Evolutionary conservation across 179 eudicot genomes (phyloP), one percentile per base, ranked within the genome.

Genomic region (Beta lomatogona): DNA sequence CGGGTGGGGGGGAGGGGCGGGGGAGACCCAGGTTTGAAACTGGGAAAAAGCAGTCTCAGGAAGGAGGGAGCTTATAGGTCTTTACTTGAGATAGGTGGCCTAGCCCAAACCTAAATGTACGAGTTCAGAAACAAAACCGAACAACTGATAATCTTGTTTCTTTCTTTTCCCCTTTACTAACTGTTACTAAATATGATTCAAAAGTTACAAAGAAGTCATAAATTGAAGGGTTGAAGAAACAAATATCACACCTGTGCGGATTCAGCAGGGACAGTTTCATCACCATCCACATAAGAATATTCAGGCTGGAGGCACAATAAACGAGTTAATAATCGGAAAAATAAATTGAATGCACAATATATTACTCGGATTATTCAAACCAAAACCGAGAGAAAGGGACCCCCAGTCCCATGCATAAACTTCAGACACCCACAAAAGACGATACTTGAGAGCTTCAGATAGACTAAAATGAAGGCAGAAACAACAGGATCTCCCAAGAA

Each of bases 281-380:
- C 99, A 76, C 99, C 98, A 82, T 96, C 97, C 52, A 94, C 97
- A 66, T 70, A 91, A 0, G 98, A 82, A 82, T 96, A 94, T 78
- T 86, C 80, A 12, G 98, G 98, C 98, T 96, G 89, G 74, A 84
- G 31, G 6, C 67, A 81, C 77, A 73, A n/a, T 13, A 59, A 63
- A 70, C 41, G 41, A 1, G 59, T 28, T 16, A 76, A 8, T 36
- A 12, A 48, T 15, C 59, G 10, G 48, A 45, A 70, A 15, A 46
- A 48, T 4, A 8, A 36, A 36, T 36, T 36, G 41, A 9, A 48
- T 21, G 13, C 12, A 75, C 55, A 28, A 36, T 58, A 75, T 75
- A 66, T 19, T 45, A n/a, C n/a, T 63, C 28, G 53, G 44, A 63
- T 45, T 80, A 9, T 36, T 54, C 63, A 45, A 6, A 31, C 70